phyloP scores from a whole-genome alignment of 768 basidiomycete species.

The Psilocybe cyanescens region DNA sequence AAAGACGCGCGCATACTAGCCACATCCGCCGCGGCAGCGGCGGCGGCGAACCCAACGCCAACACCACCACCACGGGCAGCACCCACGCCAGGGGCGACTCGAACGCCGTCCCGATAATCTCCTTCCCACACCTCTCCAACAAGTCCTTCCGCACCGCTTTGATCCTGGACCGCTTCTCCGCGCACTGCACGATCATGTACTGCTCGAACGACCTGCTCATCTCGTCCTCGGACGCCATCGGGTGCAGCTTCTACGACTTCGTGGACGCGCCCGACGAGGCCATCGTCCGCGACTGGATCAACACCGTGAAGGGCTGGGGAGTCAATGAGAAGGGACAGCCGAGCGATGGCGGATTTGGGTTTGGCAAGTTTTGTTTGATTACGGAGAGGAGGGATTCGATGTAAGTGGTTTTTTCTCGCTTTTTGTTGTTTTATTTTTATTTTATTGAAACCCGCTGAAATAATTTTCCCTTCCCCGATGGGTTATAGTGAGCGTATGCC shows the following conservation, averaged over 20 bases:
- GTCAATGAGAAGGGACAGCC: slow-evolving; percentile 85
- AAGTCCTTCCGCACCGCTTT: slow-evolving; percentile 80
- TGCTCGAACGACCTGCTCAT: slow-evolving; percentile 77
- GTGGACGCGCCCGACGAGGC: slow-evolving; percentile 66
- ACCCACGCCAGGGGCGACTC: background rate
- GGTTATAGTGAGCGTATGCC: slow-evolving; percentile 13
- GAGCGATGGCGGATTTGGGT: slow-evolving; percentile 84
- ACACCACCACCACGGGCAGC: background rate
- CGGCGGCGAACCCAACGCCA: background rate
- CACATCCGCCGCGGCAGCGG: too few species aligned
- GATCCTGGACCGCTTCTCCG: slow-evolving; percentile 78
- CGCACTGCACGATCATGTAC: slow-evolving; percentile 66
- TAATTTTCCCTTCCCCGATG: background rate
- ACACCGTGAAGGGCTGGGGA: slow-evolving; percentile 80
- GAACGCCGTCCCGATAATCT: slow-evolving; percentile 33
- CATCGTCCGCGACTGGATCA: slow-evolving; percentile 74
- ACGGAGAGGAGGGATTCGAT: slow-evolving; percentile 65
- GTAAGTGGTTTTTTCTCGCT: slow-evolving; percentile 36
- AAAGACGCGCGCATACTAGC: background rate
- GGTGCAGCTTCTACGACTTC: slow-evolving; percentile 77
- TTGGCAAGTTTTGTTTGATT: slow-evolving; percentile 67
- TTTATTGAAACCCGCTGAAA: too few species aligned
- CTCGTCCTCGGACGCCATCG: slow-evolving; percentile 58
- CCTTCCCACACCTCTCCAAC: slow-evolving; percentile 65
- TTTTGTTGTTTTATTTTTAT: background rate